These are phyloP conservation scores for Anisodus acutangulus DNA, from an alignment of 257 asterid species.

Conservation along the genomic window DNA sequence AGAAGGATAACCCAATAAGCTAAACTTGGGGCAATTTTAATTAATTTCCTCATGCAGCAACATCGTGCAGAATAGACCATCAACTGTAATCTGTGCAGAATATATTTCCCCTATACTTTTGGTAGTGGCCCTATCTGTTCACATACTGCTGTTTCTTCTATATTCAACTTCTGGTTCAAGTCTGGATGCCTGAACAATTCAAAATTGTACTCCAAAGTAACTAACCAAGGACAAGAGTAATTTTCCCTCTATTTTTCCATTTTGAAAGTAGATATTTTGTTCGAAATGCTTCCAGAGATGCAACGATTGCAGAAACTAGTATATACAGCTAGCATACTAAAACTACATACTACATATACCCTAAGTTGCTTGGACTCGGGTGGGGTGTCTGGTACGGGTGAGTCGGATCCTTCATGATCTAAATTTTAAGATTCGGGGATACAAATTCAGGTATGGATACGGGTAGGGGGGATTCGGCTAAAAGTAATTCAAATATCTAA, in stretches of 20 bases:
- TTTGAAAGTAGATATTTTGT: background rate
- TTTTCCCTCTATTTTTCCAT: background rate
- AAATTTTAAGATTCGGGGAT: too few relatives aligned
- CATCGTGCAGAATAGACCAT: background rate
- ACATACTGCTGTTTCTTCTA: constrained; percentile 3
- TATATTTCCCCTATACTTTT: background rate
- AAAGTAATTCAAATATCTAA: too few relatives aligned
- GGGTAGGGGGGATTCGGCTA: too few relatives aligned
- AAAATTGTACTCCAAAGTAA: background rate
- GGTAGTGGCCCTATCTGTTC: background rate
- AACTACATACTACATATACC: too few relatives aligned
- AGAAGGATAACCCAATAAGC: constrained; percentile 4
- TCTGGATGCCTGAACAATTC: constrained; percentile 1
- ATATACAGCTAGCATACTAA: background rate
- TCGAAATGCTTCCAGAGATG: background rate
- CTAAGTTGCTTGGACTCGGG: too few relatives aligned
- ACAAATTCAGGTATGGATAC: too few relatives aligned
- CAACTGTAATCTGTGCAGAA: background rate
- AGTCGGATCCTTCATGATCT: too few relatives aligned
- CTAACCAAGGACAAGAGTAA: background rate
- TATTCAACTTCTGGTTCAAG: background rate
- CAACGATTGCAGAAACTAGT: constrained; percentile 16
- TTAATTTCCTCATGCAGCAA: background rate
- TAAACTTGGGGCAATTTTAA: background rate
- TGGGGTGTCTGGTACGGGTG: too few relatives aligned